These are phyloP conservation scores for Epichloe scottii DNA, from an alignment of 2,329 filamentous ascomycete species.

Conservation along the genomic window DNA sequence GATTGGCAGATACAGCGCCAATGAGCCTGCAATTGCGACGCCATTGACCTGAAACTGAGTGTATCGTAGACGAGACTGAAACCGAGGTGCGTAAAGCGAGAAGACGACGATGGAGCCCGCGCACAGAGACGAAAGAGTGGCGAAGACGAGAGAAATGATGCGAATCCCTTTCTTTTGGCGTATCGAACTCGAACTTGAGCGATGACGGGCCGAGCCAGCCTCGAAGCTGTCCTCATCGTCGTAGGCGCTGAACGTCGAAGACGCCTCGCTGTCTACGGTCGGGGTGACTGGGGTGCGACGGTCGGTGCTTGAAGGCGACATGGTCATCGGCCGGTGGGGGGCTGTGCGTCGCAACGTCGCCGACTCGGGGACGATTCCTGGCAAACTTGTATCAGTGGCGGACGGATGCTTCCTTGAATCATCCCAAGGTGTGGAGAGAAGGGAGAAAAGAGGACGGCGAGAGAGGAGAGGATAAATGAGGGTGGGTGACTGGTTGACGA, in stretches of 20 bases:
- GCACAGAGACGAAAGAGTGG: constrained; percentile 52
- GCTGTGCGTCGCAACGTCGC: neutral
- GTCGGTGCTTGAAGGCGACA: constrained; percentile 5
- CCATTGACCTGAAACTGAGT: constrained; percentile 86
- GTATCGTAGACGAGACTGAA: constrained; percentile 78
- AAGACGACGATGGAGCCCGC: constrained; percentile 89
- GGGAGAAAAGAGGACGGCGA: neutral
- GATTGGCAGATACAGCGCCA: constrained; percentile 87
- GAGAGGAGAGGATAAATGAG: neutral
- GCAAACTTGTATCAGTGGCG: neutral
- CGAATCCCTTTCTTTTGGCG: constrained; percentile 24
- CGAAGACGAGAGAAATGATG: constrained; percentile 37
- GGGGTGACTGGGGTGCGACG: neutral
- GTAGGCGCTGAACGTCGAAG: constrained; percentile 2
- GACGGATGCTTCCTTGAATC: neutral
- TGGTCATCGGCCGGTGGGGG: neutral
- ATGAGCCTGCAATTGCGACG: constrained; percentile 73
- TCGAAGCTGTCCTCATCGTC: constrained; percentile 8
- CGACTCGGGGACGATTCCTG: neutral
- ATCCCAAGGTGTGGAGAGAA: neutral
- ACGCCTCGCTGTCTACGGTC: constrained; percentile 1
- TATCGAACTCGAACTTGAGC: constrained; percentile 12
- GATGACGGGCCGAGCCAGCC: constrained; percentile 7
- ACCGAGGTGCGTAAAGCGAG: constrained; percentile 83
- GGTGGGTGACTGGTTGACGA: too few species aligned